Evolutionary conservation across 495 filamentous ascomycete species (phyloP).

Genomic region (Cercophora newfieldiana): DNA sequence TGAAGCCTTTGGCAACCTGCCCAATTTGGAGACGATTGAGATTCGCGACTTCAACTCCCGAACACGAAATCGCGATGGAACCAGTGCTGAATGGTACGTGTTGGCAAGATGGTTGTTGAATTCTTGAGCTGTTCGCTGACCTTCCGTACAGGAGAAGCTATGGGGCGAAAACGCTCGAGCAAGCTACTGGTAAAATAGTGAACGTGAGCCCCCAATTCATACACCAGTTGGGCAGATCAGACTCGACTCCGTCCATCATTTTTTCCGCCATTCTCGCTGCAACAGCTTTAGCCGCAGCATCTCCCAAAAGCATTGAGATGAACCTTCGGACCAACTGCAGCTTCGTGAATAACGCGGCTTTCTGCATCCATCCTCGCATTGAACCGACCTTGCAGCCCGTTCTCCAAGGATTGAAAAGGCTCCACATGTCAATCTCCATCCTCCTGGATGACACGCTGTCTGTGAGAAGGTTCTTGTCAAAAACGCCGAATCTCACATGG

Average conservation of each 20-base stretch:
- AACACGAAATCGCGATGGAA: slow-evolving; percentile 34
- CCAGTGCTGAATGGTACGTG: not conserved
- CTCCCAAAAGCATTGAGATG: slow-evolving; percentile 39
- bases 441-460: not conserved
- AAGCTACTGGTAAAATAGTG: not conserved
- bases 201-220: no score
- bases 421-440: slow-evolving; percentile 33
- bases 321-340: slow-evolving; percentile 31
- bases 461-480: slow-evolving; percentile 31
- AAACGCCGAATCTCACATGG: slow-evolving; percentile 33
- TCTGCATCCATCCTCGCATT: slow-evolving; percentile 37
- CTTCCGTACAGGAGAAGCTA: slow-evolving; percentile 36
- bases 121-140: not conserved
- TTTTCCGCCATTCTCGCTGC: slow-evolving; percentile 37
- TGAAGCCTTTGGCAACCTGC: slow-evolving; percentile 50
- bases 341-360: slow-evolving; percentile 29
- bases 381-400: slow-evolving; percentile 29
- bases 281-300: slow-evolving; percentile 34
- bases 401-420: slow-evolving; percentile 34
- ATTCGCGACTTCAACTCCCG: slow-evolving; percentile 50
- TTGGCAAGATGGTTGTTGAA: not conserved
- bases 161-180: slow-evolving; percentile 31
- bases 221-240: not conserved
- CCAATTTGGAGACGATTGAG: slow-evolving; percentile 48
- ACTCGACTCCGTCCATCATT: not conserved